Percentiles rank a stretch among this genome's conserved stretches.
Conservation (phyloP, 495 filamentous ascomycete species). For the Podospora australis region DNA sequence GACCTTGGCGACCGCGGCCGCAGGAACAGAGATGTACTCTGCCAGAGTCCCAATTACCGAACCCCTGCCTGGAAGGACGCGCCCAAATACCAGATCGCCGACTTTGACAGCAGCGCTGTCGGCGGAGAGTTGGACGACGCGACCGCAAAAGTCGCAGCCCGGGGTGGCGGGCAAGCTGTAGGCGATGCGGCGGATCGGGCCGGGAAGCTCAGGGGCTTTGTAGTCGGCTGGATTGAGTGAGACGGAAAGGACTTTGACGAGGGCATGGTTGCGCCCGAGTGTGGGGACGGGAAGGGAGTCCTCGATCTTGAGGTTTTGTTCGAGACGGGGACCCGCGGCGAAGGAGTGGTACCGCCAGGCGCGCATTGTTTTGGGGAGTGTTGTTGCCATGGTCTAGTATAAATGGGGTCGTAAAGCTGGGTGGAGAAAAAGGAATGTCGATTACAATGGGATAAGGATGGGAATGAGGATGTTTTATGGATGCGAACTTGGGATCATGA, state of each 20-base stretch:
- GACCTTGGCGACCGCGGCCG: slow-evolving; percentile 27
- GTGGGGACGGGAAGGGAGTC: background rate
- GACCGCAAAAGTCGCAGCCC: slow-evolving; percentile 58
- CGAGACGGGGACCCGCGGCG: background rate
- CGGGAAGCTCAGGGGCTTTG: slow-evolving; percentile 53
- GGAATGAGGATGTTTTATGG: no score
- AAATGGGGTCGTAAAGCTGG: no score
- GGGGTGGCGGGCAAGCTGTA: slow-evolving; percentile 47
- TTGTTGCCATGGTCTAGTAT: background rate
- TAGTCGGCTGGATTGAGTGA: slow-evolving; percentile 66
- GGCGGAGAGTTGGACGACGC: slow-evolving; percentile 41
- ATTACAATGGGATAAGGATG: no score
- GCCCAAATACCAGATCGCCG: slow-evolving; percentile 56
- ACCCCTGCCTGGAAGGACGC: slow-evolving; percentile 26
- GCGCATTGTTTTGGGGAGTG: slow-evolving; percentile 2
- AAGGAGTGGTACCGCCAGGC: background rate
- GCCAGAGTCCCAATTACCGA: slow-evolving; percentile 51
- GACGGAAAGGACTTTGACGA: slow-evolving; percentile 50
- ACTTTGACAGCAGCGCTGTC: slow-evolving; percentile 28
- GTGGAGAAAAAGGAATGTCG: no score
- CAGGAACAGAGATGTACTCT: slow-evolving; percentile 42
- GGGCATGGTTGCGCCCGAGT: slow-evolving; percentile 23
- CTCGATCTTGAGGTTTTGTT: background rate
- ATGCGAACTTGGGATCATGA: no score
- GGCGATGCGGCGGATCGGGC: slow-evolving; percentile 32